phyloP scores from a whole-genome alignment of 202 grass and related monocot genomes.

The Setaria italica region DNA sequence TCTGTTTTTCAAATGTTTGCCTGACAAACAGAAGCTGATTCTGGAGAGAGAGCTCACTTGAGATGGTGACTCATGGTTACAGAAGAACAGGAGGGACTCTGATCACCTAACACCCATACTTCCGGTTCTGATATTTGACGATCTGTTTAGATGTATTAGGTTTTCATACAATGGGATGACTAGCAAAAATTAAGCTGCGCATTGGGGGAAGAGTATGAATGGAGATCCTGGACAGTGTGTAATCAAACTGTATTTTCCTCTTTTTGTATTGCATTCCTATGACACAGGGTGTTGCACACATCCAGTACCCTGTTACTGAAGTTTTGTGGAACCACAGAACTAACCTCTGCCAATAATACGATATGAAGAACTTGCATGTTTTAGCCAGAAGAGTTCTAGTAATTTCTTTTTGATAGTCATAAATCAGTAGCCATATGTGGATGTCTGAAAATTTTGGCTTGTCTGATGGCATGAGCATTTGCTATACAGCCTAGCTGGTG shows the following conservation, averaged over 20 bases:
- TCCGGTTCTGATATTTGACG: background rate
- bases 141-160: constrained; percentile 15
- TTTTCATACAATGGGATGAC: background rate
- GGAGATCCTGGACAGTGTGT: background rate
- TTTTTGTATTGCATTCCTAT: background rate
- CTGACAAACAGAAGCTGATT: constrained; percentile 3
- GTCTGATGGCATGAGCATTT: constrained; percentile 13
- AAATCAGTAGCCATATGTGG: constrained; percentile 2
- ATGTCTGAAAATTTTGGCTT: background rate
- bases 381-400: constrained; percentile 9
- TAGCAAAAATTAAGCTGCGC: background rate
- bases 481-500: background rate
- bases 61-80: background rate
- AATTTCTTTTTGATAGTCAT: background rate
- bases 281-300: background rate
- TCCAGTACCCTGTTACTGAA: constrained; percentile 3
- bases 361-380: background rate
- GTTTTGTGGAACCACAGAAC: constrained; percentile 16
- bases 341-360: background rate
- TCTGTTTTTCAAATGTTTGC: background rate
- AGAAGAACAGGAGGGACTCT: background rate
- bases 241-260: background rate
- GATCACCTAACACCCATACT: background rate
- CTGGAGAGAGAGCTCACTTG: background rate
- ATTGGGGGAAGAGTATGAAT: background rate